phyloP scores from a whole-genome alignment of 257 asterid species.

The Ajuga chamaepitys region DNA sequence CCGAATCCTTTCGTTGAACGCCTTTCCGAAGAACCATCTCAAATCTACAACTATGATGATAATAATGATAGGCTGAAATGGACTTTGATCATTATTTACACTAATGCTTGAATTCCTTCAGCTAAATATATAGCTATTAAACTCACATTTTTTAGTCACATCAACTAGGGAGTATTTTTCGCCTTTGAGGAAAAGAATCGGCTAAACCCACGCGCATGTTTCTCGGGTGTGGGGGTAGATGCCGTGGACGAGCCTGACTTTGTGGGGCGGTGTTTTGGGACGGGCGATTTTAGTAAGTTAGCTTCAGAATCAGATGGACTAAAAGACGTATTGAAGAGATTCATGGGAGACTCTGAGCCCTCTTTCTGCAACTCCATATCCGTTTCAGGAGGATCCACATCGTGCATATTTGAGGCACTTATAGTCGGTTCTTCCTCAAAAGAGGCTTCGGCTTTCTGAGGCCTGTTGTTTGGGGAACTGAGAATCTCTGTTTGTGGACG shows the following conservation, averaged over 20 bases:
- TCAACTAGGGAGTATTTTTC: conserved; percentile 34
- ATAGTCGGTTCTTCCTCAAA: conserved; percentile 46
- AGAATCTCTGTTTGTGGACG: conserved; percentile 58
- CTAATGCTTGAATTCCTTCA: conserved; percentile 14
- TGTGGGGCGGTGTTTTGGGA: conserved; percentile 48
- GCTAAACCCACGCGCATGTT: conserved; percentile 67
- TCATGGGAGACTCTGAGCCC: conserved; percentile 57
- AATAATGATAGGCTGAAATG: conserved; percentile 1
- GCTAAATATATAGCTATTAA: conserved; percentile 16
- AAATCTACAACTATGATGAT: conserved; percentile 22
- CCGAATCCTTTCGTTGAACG: not conserved
- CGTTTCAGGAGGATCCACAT: conserved; percentile 37
- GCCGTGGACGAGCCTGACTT: conserved; percentile 58
- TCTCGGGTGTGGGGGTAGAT: conserved; percentile 66
- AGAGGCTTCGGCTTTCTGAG: conserved; percentile 31
- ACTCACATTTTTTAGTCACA: not conserved
- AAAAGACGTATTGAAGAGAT: conserved; percentile 26
- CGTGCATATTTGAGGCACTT: conserved; percentile 47
- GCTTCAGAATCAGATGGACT: conserved; percentile 56
- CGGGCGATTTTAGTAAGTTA: conserved; percentile 52
- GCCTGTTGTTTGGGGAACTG: conserved; percentile 30
- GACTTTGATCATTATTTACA: conserved; percentile 34
- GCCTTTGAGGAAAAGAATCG: conserved; percentile 76
- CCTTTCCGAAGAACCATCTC: conserved; percentile 1
- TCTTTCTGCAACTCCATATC: conserved; percentile 34